Conservation (phyloP, 495 filamentous ascomycete species). For the Staphylotrichum longicolle region DNA sequence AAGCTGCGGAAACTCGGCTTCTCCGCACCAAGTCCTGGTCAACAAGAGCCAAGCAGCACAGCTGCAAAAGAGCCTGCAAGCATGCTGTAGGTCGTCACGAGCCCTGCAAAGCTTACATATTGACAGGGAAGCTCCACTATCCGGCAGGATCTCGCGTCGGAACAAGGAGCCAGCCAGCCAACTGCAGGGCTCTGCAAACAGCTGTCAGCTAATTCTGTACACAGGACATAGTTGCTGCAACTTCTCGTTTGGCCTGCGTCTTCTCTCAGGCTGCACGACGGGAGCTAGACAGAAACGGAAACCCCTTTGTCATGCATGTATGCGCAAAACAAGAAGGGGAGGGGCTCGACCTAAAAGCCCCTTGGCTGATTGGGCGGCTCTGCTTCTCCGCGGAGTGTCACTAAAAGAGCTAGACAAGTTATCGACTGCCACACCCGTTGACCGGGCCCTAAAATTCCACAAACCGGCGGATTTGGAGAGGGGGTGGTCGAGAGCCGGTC, state of each 20-base stretch:
- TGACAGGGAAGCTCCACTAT: conserved; percentile 15
- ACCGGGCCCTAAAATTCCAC: conserved; percentile 16
- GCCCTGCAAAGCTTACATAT: conserved; percentile 12
- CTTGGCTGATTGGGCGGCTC: conserved; percentile 12
- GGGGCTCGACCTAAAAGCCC: not conserved
- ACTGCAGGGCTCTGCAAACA: conserved; percentile 7
- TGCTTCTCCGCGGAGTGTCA: conserved; percentile 6
- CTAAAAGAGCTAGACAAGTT: conserved; percentile 2
- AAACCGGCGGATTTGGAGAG: conserved; percentile 2
- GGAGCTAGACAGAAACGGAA: conserved; percentile 24
- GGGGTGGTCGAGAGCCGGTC: not conserved
- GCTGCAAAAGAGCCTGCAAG: conserved; percentile 15
- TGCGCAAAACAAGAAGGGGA: conserved; percentile 11
- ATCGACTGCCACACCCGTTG: conserved; percentile 9
- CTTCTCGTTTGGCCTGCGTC: not conserved
- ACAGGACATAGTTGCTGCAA: no score
- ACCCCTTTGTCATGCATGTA: conserved; percentile 22
- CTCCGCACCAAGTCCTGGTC: not conserved
- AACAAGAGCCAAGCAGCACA: conserved; percentile 2
- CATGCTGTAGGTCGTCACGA: conserved; percentile 13
- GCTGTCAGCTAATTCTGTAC: not conserved
- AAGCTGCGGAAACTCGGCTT: not conserved
- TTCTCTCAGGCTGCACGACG: conserved; percentile 13
- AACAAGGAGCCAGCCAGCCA: not conserved
- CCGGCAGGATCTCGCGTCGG: not conserved